Conservation (phyloP, 495 filamentous ascomycete species). For the Aeminium ludgeri region DNA sequence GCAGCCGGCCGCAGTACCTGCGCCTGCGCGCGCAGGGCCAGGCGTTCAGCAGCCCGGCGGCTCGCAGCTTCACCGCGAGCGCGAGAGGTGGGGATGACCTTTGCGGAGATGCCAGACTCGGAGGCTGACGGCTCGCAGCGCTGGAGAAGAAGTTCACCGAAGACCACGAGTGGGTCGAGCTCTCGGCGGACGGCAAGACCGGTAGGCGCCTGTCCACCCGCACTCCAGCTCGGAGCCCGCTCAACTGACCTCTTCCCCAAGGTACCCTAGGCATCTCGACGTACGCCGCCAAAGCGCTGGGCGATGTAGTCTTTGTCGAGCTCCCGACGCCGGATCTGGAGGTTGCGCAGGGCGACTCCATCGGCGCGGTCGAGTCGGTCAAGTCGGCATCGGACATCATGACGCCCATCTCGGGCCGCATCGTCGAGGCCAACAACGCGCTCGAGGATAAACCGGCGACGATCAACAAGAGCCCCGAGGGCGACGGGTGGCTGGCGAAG, state of each 20-base stretch:
- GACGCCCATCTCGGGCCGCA: constrained; percentile 61
- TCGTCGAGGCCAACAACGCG: constrained; percentile 50
- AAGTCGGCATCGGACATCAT: constrained; percentile 95
- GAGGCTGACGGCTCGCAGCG: background rate
- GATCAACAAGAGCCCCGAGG: constrained; percentile 75
- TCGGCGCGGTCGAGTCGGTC: constrained; percentile 93
- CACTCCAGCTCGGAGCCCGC: background rate
- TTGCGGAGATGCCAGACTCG: background rate
- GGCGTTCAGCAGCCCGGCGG: constrained; percentile 1
- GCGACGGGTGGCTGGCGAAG: constrained; percentile 84
- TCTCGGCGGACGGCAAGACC: constrained; percentile 54
- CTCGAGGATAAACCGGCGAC: constrained; percentile 70
- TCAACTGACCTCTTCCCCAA: constrained; percentile 19
- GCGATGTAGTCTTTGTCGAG: constrained; percentile 95
- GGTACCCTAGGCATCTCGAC: constrained; percentile 74
- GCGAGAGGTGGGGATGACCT: constrained; percentile 4
- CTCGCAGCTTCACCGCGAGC: constrained; percentile 10
- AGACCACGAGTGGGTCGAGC: constrained; percentile 96
- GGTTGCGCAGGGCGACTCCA: constrained; percentile 53
- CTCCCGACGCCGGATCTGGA: constrained; percentile 51
- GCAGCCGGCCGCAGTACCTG: constrained; percentile 9
- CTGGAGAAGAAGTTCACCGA: constrained; percentile 75
- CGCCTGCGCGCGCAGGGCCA: constrained; percentile 8
- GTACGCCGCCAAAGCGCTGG: constrained; percentile 79
- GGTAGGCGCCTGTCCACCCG: constrained; percentile 24